Percentiles rank a stretch among this genome's conserved stretches.
phyloP scores from a whole-genome alignment of 2,329 filamentous ascomycete genomes.

The Chrysosphaeria jannelii region DNA sequence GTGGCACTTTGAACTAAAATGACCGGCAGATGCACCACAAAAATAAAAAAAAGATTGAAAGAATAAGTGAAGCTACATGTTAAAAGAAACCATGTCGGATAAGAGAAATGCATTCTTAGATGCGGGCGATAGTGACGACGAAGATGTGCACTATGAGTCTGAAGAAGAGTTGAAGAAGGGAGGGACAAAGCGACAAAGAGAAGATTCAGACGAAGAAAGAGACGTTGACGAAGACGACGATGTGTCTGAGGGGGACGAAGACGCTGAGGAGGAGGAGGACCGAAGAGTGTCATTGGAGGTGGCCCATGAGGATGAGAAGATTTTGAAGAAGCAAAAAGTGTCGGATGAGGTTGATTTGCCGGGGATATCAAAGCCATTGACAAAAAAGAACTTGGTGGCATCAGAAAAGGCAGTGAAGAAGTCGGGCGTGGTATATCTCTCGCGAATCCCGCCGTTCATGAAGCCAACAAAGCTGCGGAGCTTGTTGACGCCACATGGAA shows the following conservation, averaged over 20 bases:
- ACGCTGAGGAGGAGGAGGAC: background rate
- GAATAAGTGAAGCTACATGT: too few species aligned
- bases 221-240: slow-evolving; percentile 7
- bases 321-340: slow-evolving; percentile 1
- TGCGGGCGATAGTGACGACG: slow-evolving; percentile 25
- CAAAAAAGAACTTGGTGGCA: slow-evolving; percentile 36
- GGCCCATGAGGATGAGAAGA: slow-evolving; percentile 1
- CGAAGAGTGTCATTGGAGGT: background rate
- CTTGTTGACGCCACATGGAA: slow-evolving; percentile 44
- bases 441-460: slow-evolving; percentile 68
- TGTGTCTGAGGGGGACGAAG: background rate
- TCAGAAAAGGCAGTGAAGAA: slow-evolving; percentile 34
- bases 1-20: too few species aligned
- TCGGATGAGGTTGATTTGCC: slow-evolving; percentile 11
- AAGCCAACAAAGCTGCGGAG: slow-evolving; percentile 50
- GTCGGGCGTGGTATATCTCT: slow-evolving; percentile 60
- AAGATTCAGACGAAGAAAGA: slow-evolving; percentile 12
- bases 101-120: slow-evolving; percentile 47
- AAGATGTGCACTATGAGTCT: slow-evolving; percentile 30
- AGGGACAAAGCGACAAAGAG: slow-evolving; percentile 31
- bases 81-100: too few species aligned
- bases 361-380: slow-evolving; percentile 19
- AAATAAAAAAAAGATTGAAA: too few species aligned
- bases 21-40: too few species aligned
- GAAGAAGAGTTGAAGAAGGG: slow-evolving; percentile 40